Base-by-base conservation (phyloP, 257 asterid genomes). In the Penstemon newberryi region DNA sequence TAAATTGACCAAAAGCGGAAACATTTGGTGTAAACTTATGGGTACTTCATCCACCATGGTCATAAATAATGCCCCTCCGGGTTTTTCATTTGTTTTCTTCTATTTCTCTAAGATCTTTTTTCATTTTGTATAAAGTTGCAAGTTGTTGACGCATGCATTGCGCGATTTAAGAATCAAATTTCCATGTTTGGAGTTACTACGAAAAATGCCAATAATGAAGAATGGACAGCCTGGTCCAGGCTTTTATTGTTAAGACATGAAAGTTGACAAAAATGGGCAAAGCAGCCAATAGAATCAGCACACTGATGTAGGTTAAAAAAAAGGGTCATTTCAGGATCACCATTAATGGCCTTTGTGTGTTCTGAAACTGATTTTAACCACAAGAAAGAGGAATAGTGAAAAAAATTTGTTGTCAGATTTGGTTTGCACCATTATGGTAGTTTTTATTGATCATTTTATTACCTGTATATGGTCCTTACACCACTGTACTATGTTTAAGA, bases 401-500 rank as follows among this genome's bases (percentile, higher is more conserved):
- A 66, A 8, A 66, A 56, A 70, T 64, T 15, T 47, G 62, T 37
- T 78, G 79, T 70, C 82, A 73, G 86, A 67, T 56, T 81, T 78
- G 51, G 69, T 68, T 70, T 68, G 52, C 70, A 70, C 75, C 69
- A 54, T 45, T 65, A 45, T 38, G 69, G 79, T 70, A 55, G 70
- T 55, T 45, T 56, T 41, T 65, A 33, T 65, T 71, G 46, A 44
- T 63, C 60, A 73, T 73, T 40, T 70, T 74, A 60, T 70, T 66
- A 50, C 80, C 73, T 75, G 45, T 71, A 64, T 50, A 70, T 75
- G 80, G 81, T 65, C 77, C 77, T 75, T 60, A 59, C 63, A 61
- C 64, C 71, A 67, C 59, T 60, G 78, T 75, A 70, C 76, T 68
- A 18, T 73, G 69, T 57, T 67, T 62, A 51, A 59, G 67, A 78